phyloP scores from a whole-genome alignment of 345 rosid genomes.

The Balakata baccata region DNA sequence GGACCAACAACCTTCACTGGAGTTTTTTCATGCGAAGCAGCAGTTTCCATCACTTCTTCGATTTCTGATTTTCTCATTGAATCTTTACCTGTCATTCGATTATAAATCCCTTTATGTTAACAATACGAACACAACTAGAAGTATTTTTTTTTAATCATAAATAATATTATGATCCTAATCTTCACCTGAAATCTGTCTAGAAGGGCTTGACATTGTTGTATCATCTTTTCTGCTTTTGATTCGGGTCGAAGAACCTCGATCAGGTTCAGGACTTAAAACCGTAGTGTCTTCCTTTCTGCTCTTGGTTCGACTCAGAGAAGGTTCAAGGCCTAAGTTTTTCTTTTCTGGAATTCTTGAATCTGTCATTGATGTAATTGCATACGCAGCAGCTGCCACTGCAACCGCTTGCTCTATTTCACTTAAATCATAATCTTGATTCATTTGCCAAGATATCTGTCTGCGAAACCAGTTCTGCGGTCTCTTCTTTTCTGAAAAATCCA shows the following conservation, averaged over 20 bases:
- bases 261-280: conserved; percentile 12
- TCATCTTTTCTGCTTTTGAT: conserved; percentile 32
- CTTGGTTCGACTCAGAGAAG: conserved; percentile 20
- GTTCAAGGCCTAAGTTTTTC: conserved; percentile 16
- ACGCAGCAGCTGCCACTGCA: conserved; percentile 55
- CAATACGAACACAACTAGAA: not conserved
- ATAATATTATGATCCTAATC: not conserved
- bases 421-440: conserved; percentile 29
- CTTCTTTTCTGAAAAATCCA: conserved; percentile 45
- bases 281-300: conserved; percentile 30
- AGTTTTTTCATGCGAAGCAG: not conserved
- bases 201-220: conserved; percentile 3
- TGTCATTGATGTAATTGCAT: conserved; percentile 26
- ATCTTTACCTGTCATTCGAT: conserved; percentile 18
- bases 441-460: conserved; percentile 36
- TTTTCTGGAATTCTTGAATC: conserved; percentile 16
- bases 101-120: not conserved
- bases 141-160: not conserved
- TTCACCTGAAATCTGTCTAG: conserved; percentile 25
- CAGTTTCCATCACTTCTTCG: not conserved
- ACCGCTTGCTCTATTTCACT: conserved; percentile 26
- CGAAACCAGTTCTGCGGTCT: conserved; percentile 40
- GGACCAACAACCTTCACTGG: conserved; percentile 1
- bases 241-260: conserved; percentile 5
- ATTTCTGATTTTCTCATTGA: conserved; percentile 11